Base-by-base conservation (phyloP, 352 stramenopile species). In the Phytophthora chlamydospora region DNA sequence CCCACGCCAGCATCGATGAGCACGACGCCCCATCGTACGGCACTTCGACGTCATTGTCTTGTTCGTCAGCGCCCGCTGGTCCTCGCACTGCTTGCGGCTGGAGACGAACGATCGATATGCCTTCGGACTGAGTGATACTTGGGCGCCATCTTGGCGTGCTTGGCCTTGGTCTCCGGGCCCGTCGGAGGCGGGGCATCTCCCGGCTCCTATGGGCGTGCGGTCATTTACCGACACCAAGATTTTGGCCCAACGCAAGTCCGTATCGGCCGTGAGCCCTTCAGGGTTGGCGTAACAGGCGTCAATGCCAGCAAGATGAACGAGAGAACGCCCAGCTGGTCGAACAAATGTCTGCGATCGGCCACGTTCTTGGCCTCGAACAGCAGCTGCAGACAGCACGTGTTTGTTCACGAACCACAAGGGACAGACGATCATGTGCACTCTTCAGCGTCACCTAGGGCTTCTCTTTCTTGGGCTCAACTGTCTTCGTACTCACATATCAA, bases 321-420 rank as follows among this genome's bases (percentile, higher is more conserved):
- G 41, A 99, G 90, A 27, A 99, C 97, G 27, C 95, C 97, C 36
- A 99, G 73, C 71, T 99, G 97, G 78, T 99, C 98, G 83, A 99
- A 99, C 73, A 99, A 84, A 70, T 98, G 98, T 34, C 98, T 89
- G 63, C 94, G 99, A 66, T 99, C 98, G 58, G 97, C 93, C 36
- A 99, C 87, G 83, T 99, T 98, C 70, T 98, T 98, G 40, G 96
- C 97, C 78, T 95, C 85, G 66, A 99, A 99, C 43, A 96, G 99
- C 58, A 99, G 97, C 75, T 99, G 98, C 32, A 99, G 80, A 68
- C 98, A 99, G 82, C 98, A 99, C 81, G 98, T 99, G 39, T n/a
- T 92, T 89, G 72, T 98, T 98, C 2, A 97, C 91, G 58, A 95
- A 90, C n/a, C 95, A 83, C 1, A 98, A 65, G 7, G 91, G 83